Percentiles rank a stretch among this genome's conserved stretches.
Evolutionary conservation across 768 basidiomycete species (phyloP).

Genomic region (Xerocomellus intermedius): DNA sequence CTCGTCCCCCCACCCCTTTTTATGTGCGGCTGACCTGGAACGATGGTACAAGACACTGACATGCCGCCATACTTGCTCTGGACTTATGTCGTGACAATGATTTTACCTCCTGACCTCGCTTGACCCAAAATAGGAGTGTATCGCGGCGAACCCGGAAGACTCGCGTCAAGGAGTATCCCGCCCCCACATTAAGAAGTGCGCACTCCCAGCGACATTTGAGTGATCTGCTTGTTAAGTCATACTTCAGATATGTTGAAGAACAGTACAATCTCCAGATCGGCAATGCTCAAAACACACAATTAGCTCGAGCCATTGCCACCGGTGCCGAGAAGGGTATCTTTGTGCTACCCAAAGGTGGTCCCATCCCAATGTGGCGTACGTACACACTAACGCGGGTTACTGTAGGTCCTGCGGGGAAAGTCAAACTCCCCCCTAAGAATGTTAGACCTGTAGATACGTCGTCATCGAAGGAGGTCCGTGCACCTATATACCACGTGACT

Average conservation of each 20-base stretch:
- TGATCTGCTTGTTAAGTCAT: slow-evolving; percentile 19
- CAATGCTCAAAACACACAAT: slow-evolving; percentile 72
- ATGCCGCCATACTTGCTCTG: slow-evolving; percentile 3
- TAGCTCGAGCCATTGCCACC: slow-evolving; percentile 76
- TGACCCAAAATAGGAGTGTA: slow-evolving; percentile 67
- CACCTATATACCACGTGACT: slow-evolving; percentile 23
- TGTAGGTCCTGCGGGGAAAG: slow-evolving; percentile 48
- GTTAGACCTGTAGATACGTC: slow-evolving; percentile 44
- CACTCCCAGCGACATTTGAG: slow-evolving; percentile 17
- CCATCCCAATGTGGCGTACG: neutral
- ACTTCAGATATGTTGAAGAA: slow-evolving; percentile 72
- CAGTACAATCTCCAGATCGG: slow-evolving; percentile 81
- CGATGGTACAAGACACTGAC: slow-evolving; percentile 1
- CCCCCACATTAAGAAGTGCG: slow-evolving; percentile 90
- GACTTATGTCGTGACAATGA: slow-evolving; percentile 6
- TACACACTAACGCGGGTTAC: slow-evolving; percentile 3
- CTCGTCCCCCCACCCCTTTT: slow-evolving; percentile 6
- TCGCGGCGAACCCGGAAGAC: slow-evolving; percentile 69
- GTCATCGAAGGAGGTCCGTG: slow-evolving; percentile 60
- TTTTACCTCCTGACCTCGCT: slow-evolving; percentile 20
- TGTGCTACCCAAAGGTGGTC: slow-evolving; percentile 80
- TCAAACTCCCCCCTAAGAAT: slow-evolving; percentile 69
- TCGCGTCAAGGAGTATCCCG: slow-evolving; percentile 84
- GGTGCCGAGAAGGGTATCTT: slow-evolving; percentile 85
- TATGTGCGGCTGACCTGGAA: slow-evolving; percentile 13